A percentile compares a stretch with the other conserved stretches of the same genome.
Evolutionary conservation across 768 basidiomycete genomes (phyloP).

Genomic region (Trametes maxima): DNA sequence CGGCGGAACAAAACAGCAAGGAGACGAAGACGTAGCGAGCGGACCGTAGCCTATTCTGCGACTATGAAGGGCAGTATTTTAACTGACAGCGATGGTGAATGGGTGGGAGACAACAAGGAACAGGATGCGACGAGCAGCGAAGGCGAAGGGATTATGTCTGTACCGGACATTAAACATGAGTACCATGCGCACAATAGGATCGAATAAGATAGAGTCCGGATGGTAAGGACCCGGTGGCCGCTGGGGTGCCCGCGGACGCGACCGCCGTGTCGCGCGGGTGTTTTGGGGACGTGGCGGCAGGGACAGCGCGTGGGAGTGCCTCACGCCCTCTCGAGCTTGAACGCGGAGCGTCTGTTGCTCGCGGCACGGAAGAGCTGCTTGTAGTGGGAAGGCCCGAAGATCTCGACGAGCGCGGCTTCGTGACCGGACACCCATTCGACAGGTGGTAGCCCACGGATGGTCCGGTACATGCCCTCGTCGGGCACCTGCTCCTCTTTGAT

Average conservation of each 20-base stretch:
- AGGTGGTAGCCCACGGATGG: constrained; percentile 76
- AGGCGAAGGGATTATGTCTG: constrained; percentile 18
- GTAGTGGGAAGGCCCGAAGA: constrained; percentile 76
- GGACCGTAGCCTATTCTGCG: constrained; percentile 25
- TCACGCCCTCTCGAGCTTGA: constrained; percentile 64
- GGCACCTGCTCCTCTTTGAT: constrained; percentile 76
- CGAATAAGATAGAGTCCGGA: constrained; percentile 27
- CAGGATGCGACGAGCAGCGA: constrained; percentile 17
- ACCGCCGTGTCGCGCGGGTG: constrained; percentile 14
- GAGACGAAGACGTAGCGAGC: constrained; percentile 21
- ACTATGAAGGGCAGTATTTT: constrained; percentile 24
- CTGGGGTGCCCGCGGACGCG: constrained; percentile 15
- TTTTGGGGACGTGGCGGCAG: constrained; percentile 17
- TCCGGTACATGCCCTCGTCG: constrained; percentile 64
- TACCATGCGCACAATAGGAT: constrained; percentile 25
- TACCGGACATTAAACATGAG: constrained; percentile 23
- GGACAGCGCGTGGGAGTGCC: constrained; percentile 15
- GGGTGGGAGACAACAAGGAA: constrained; percentile 12
- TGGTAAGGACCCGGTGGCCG: constrained; percentile 13
- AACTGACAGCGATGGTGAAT: constrained; percentile 20
- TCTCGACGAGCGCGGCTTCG: constrained; percentile 64
- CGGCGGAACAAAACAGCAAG: constrained; percentile 21
- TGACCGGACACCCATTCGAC: constrained; percentile 77
- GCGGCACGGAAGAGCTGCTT: constrained; percentile 73
- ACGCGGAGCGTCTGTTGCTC: constrained; percentile 68